phyloP scores from a whole-genome alignment of 129 eudicot genomes.

The Centella asiatica region DNA sequence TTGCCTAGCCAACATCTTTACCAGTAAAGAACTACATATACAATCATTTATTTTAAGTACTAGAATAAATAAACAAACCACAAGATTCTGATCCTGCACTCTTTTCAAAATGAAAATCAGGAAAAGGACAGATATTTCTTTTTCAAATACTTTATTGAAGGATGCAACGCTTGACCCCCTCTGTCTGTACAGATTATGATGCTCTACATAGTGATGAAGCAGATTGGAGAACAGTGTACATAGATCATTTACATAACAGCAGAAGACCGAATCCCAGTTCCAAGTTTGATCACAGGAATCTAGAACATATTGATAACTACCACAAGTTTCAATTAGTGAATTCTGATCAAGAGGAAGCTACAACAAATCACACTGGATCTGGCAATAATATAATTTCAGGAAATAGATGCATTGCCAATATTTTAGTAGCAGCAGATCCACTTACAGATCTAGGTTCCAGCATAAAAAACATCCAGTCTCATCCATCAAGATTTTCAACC shows the following conservation, averaged over 20 bases:
- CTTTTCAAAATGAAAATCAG: neutral
- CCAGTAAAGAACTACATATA: neutral
- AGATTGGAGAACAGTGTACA: slow-evolving; percentile 36
- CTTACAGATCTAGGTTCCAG: slow-evolving; percentile 35
- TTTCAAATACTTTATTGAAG: neutral
- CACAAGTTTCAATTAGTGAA: slow-evolving; percentile 34
- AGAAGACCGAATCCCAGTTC: slow-evolving; percentile 22
- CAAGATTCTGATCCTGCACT: neutral
- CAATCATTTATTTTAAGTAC: neutral
- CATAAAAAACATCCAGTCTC: slow-evolving; percentile 31
- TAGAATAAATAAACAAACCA: neutral
- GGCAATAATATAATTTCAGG: slow-evolving; percentile 32
- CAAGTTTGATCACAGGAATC: slow-evolving; percentile 26
- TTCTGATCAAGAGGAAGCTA: slow-evolving; percentile 27
- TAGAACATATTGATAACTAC: slow-evolving; percentile 36
- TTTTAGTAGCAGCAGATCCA: slow-evolving; percentile 56
- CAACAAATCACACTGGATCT: slow-evolving; percentile 20
- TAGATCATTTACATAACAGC: slow-evolving; percentile 21
- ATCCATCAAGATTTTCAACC: slow-evolving; percentile 38
- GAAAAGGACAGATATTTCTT: neutral
- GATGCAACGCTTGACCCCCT: slow-evolving; percentile 8
- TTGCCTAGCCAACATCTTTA: no score
- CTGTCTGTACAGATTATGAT: slow-evolving; percentile 38
- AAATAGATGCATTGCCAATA: slow-evolving; percentile 48
- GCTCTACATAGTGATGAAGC: slow-evolving; percentile 32